Conservation (phyloP, 345 rosid genomes). For the Xanthoceras sorbifolium region DNA sequence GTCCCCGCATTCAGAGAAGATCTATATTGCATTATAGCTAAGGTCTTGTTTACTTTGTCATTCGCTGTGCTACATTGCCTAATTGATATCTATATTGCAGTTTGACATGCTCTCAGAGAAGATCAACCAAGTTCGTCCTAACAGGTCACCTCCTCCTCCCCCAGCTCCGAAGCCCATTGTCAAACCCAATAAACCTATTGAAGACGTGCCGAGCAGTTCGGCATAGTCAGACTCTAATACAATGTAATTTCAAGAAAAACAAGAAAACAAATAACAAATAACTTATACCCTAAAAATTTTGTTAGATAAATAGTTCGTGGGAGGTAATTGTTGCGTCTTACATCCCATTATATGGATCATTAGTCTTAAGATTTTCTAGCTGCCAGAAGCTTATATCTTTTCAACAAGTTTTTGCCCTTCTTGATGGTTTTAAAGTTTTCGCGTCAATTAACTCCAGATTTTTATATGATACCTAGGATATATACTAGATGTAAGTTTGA, state of each 20-base stretch:
- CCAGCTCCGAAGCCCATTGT: slow-evolving; percentile 35
- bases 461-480: neutral
- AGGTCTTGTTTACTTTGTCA: slow-evolving; percentile 7
- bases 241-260: neutral
- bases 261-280: neutral
- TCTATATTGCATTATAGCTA: no score
- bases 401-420: neutral
- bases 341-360: slow-evolving; percentile 13
- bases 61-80: slow-evolving; percentile 6
- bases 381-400: neutral
- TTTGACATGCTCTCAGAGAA: slow-evolving; percentile 52
- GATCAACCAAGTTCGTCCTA: slow-evolving; percentile 61
- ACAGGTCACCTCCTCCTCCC: slow-evolving; percentile 65
- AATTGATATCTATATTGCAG: slow-evolving; percentile 40
- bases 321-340: slow-evolving; percentile 8
- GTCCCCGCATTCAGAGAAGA: no score
- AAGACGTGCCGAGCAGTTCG: slow-evolving; percentile 73
- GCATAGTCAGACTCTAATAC: slow-evolving; percentile 45
- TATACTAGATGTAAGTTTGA: slow-evolving; percentile 3
- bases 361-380: neutral
- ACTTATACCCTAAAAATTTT: neutral
- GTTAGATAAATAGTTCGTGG: slow-evolving; percentile 8
- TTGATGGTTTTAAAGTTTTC: neutral
- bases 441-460: neutral
- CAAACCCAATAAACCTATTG: slow-evolving; percentile 36